phyloP scores from a whole-genome alignment of 805 yeast genomes.

The Yarrowia sp. region DNA sequence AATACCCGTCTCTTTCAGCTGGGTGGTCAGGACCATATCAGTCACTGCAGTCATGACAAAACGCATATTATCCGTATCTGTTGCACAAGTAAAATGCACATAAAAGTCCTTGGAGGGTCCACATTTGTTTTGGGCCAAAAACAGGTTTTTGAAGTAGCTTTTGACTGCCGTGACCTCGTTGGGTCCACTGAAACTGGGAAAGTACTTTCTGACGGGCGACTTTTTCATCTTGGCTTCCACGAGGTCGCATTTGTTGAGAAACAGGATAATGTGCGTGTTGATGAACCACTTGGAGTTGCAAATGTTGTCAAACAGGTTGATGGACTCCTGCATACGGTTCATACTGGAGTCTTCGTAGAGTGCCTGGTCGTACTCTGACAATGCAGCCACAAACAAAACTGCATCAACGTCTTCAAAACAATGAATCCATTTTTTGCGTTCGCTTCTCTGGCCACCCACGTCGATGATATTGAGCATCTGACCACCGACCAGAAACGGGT shows the following conservation, averaged over 20 bases:
- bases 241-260: conserved; percentile 83
- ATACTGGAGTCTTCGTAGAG: conserved; percentile 85
- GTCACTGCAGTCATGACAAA: conserved; percentile 91
- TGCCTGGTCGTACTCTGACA: conserved; percentile 88
- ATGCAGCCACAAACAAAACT: conserved; percentile 81
- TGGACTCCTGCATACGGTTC: conserved; percentile 87
- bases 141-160: conserved; percentile 64
- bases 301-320: conserved; percentile 75
- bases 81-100: conserved; percentile 92
- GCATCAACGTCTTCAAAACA: conserved; percentile 89
- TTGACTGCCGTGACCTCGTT: conserved; percentile 38
- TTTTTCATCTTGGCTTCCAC: conserved; percentile 64
- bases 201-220: conserved; percentile 66
- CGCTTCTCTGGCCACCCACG: conserved; percentile 95
- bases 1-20: conserved; percentile 72
- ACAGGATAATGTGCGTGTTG: conserved; percentile 82
- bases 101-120: conserved; percentile 71
- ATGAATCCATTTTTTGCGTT: conserved; percentile 91
- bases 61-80: conserved; percentile 83
- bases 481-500: conserved; percentile 64
- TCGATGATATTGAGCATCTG: conserved; percentile 75
- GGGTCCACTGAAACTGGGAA: conserved; percentile 70
- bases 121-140: conserved; percentile 56
- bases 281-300: conserved; percentile 83
- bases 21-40: conserved; percentile 82